These are phyloP conservation scores for Sedum album DNA, from an alignment of 164 flowering plant species.

Conservation along the genomic window DNA sequence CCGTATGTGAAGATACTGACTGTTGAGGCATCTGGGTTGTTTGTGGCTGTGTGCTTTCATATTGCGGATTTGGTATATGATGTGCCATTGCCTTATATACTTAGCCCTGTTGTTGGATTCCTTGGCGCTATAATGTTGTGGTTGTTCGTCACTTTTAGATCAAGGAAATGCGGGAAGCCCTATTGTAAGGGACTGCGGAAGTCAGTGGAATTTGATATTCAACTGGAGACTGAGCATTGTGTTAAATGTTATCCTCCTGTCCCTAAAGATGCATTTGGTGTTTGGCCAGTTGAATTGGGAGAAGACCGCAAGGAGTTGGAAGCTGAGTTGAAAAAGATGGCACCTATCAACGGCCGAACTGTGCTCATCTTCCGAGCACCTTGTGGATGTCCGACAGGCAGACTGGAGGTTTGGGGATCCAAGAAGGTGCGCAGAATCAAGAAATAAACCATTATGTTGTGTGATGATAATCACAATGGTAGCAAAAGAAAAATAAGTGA, in stretches of 20 bases:
- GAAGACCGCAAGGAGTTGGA: slow-evolving; percentile 47
- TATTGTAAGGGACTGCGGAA: slow-evolving; percentile 45
- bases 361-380: slow-evolving; percentile 51
- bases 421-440: slow-evolving; percentile 39
- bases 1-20: slow-evolving; percentile 6
- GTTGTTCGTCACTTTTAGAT: slow-evolving; percentile 26
- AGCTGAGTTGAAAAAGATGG: slow-evolving; percentile 51
- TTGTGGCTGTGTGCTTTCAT: neutral
- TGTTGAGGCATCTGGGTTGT: neutral
- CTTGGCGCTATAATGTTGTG: slow-evolving; percentile 21
- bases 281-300: slow-evolving; percentile 30
- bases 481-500: neutral
- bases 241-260: slow-evolving; percentile 32
- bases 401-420: slow-evolving; percentile 63
- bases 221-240: slow-evolving; percentile 54
- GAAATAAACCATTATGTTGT: slow-evolving; percentile 21
- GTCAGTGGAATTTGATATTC: slow-evolving; percentile 53
- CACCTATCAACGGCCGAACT: slow-evolving; percentile 51
- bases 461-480: neutral
- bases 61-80: slow-evolving; percentile 1
- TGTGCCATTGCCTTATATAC: slow-evolving; percentile 17
- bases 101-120: slow-evolving; percentile 33
- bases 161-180: slow-evolving; percentile 44
- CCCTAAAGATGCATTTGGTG: slow-evolving; percentile 21
- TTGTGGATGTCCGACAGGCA: slow-evolving; percentile 50